Evolutionary conservation across 2,329 filamentous ascomycete genomes (phyloP).

Genomic region (Phialophora expanda): DNA sequence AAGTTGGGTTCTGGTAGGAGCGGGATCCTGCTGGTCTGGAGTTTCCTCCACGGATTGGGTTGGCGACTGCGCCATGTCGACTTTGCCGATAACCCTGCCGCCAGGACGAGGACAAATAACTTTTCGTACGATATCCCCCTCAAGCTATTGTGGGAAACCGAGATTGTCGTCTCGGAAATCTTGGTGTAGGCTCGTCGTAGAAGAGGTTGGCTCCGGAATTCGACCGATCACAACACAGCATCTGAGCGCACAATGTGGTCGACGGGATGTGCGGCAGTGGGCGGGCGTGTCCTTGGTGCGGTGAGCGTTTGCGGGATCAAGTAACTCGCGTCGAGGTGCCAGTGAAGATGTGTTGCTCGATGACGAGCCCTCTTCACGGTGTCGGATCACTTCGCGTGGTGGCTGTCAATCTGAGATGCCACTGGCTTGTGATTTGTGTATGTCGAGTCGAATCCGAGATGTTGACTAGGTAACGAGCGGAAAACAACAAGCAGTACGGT

Average conservation of each 20-base stretch:
- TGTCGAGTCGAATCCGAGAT: background rate
- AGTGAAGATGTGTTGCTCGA: slow-evolving; percentile 14
- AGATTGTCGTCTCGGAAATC: background rate
- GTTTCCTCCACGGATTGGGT: slow-evolving; percentile 31
- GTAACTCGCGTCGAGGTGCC: background rate
- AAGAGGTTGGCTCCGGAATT: slow-evolving; percentile 4
- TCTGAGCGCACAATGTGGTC: slow-evolving; percentile 15
- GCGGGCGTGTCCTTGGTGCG: slow-evolving; percentile 18
- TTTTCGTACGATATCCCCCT: slow-evolving; percentile 18
- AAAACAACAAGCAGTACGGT: background rate
- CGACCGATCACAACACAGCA: slow-evolving; percentile 25
- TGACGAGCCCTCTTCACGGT: background rate
- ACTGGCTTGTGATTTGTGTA: slow-evolving; percentile 6
- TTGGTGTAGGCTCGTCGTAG: background rate
- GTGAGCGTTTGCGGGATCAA: slow-evolving; percentile 5
- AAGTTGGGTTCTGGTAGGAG: slow-evolving; percentile 29
- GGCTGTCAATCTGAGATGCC: background rate
- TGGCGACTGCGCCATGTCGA: slow-evolving; percentile 34
- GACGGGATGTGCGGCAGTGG: slow-evolving; percentile 12
- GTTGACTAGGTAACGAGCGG: slow-evolving; percentile 2
- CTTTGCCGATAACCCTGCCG: slow-evolving; percentile 29
- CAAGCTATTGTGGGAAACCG: slow-evolving; percentile 21
- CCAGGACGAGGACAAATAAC: slow-evolving; percentile 29
- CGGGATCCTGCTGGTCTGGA: slow-evolving; percentile 26
- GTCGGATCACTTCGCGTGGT: slow-evolving; percentile 12